Evolutionary conservation across 2,329 filamentous ascomycete genomes (phyloP), one percentile per base, ranked within the genome.

Genomic region (Ophiostoma sp.): DNA sequence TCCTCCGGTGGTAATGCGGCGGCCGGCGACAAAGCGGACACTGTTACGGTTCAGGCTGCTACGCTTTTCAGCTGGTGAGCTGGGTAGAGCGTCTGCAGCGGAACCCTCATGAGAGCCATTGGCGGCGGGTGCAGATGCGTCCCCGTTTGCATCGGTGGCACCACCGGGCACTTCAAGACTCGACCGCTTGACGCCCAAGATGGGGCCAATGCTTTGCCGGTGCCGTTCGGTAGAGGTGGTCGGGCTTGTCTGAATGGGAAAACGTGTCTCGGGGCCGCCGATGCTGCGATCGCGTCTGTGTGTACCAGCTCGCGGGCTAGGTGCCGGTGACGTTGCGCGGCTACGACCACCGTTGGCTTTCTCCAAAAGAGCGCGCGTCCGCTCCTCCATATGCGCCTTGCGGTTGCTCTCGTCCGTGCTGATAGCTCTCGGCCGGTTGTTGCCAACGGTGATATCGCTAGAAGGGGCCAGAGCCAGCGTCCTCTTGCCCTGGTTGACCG

Each of bases 341-440:
- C 87, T 89, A 66, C 92, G 87, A 73, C 87, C 79, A 18, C 83
- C 83, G 45, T 84, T 85, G 68, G 81, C 83, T 76, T 88, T 87
- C 72, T 87, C 86, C 64, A 95, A 87, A 71, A 94, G 85, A 66
- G 92, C 92, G 71, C 92, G 88, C 76, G 92, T 91, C 66, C 95
- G 88, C 77, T 97, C 95, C 79, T 98, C 94, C 87, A 97, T 94
- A 73, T 96, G 89, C 62, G 92, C 92, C 75, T 93, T 92, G 70
- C 95, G 90, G 78, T 96, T 96, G 79, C 92, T 96, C 82, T 99
- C 95, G 76, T 99, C 93, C 0, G 93, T 96, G 77, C 92, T 96
- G 75, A 97, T 91, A 42, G 93, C 93, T 64, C 95, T 89, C 38
- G 91, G 90, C 58, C 92, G 88, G 45, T 45, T 55, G 18, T 64